Percentiles rank a stretch among this genome's conserved stretches.
These are phyloP conservation scores for Cyanidium caldarium DNA, from an alignment of 23 red algal species.

Conservation along the genomic window DNA sequence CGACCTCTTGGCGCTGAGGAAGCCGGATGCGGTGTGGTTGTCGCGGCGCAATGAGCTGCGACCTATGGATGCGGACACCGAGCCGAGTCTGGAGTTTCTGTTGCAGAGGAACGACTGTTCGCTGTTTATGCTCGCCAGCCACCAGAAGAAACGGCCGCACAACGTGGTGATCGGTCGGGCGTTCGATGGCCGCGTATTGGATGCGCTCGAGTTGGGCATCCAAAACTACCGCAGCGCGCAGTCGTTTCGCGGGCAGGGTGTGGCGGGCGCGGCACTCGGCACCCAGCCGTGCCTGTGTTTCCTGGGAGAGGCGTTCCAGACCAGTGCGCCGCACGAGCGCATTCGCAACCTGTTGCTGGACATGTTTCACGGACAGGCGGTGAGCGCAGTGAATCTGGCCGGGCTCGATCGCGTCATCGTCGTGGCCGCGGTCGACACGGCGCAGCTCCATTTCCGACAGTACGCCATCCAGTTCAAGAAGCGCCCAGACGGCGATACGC, in stretches of 20 bases:
- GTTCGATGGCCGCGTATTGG: slow-evolving; percentile 72
- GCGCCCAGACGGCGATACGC: slow-evolving; percentile 12
- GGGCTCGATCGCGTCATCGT: slow-evolving; percentile 75
- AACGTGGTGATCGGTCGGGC: slow-evolving; percentile 64
- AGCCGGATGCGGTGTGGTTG: slow-evolving; percentile 41
- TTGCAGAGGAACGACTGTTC: slow-evolving; percentile 62
- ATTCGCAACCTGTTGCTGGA: slow-evolving; percentile 38
- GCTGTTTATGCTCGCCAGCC: slow-evolving; percentile 59
- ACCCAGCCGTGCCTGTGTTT: slow-evolving; percentile 54
- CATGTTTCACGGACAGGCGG: slow-evolving; percentile 55
- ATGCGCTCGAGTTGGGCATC: slow-evolving; percentile 92
- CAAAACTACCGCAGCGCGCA: not conserved
- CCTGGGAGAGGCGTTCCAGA: slow-evolving; percentile 35
- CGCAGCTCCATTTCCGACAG: slow-evolving; percentile 36
- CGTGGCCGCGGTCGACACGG: slow-evolving; percentile 12
- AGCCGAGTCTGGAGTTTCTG: slow-evolving; percentile 55
- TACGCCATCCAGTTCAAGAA: slow-evolving; percentile 52
- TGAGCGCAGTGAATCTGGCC: slow-evolving; percentile 25
- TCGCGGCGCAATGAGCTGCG: slow-evolving; percentile 60
- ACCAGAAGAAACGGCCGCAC: slow-evolving; percentile 87
- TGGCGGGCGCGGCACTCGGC: slow-evolving; percentile 18
- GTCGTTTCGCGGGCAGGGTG: not conserved
- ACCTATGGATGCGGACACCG: slow-evolving; percentile 74
- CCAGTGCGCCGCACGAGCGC: not conserved
- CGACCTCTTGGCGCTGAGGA: slow-evolving; percentile 35